These are phyloP conservation scores for Bonia amplexicaulis DNA, from an alignment of 176 grass and related monocot species.

Conservation along the genomic window DNA sequence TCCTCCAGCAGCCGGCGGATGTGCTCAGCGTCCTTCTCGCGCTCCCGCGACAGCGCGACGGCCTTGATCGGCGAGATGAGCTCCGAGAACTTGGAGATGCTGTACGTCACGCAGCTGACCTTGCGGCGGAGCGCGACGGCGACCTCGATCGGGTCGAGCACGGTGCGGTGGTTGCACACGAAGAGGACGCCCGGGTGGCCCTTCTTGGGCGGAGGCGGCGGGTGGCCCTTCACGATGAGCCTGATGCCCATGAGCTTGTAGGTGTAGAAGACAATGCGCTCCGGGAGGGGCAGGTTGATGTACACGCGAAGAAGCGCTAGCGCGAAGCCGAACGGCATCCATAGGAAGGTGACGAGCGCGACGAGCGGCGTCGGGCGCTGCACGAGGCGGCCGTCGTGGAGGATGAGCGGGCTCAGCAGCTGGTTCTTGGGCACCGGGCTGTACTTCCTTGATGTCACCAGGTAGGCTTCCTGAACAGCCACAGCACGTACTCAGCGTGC, in stretches of 20 bases:
- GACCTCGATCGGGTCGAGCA: slow-evolving; percentile 78
- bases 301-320: slow-evolving; percentile 81
- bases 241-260: slow-evolving; percentile 96
- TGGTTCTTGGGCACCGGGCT: slow-evolving; percentile 59
- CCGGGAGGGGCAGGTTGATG: slow-evolving; percentile 84
- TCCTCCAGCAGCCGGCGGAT: slow-evolving; percentile 80
- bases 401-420: slow-evolving; percentile 64
- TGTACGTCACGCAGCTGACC: slow-evolving; percentile 94
- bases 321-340: slow-evolving; percentile 86
- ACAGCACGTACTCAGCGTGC: neutral
- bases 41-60: slow-evolving; percentile 71
- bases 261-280: slow-evolving; percentile 85
- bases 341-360: slow-evolving; percentile 84
- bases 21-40: slow-evolving; percentile 79
- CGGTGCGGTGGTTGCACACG: slow-evolving; percentile 93
- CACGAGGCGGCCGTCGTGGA: slow-evolving; percentile 84
- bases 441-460: slow-evolving; percentile 58
- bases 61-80: slow-evolving; percentile 94
- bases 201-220: slow-evolving; percentile 71
- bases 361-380: slow-evolving; percentile 76
- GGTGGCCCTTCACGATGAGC: slow-evolving; percentile 69
- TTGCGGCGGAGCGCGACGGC: slow-evolving; percentile 85
- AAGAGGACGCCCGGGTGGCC: slow-evolving; percentile 82
- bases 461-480: slow-evolving; percentile 59
- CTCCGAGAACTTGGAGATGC: slow-evolving; percentile 96